Percentiles rank a stretch among this genome's conserved stretches.
Conservation (phyloP, 495 filamentous ascomycete genomes). For the Daldinia caldariorum region DNA sequence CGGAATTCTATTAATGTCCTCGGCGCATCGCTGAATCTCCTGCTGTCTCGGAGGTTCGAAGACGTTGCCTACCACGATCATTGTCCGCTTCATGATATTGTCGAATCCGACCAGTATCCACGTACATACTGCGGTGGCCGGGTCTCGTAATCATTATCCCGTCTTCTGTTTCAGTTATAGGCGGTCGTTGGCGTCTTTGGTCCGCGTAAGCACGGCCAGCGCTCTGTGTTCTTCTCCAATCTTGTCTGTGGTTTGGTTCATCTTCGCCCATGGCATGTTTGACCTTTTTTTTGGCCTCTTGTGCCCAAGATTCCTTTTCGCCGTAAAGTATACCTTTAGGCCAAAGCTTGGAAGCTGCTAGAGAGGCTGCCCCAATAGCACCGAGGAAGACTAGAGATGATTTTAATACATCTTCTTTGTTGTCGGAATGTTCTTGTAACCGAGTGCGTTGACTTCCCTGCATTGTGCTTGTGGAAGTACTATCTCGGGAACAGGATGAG, state of each 20-base stretch:
- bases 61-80: conserved; percentile 5
- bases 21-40: conserved; percentile 4
- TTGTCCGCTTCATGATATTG: background rate
- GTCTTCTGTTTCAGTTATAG: conserved; percentile 16
- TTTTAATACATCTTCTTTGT: conserved; percentile 39
- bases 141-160: conserved; percentile 14
- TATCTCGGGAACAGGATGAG: conserved; percentile 28
- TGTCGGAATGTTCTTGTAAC: conserved; percentile 11
- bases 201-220: conserved; percentile 6
- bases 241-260: conserved; percentile 4
- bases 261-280: conserved; percentile 18
- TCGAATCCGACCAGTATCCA: conserved; percentile 5
- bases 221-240: conserved; percentile 10
- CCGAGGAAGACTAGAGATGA: conserved; percentile 52
- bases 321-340: conserved; percentile 54
- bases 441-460: background rate
- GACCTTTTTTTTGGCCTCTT: conserved; percentile 31
- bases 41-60: background rate
- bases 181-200: background rate
- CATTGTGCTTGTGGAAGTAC: conserved; percentile 2
- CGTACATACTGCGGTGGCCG: conserved; percentile 8
- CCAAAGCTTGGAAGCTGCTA: conserved; percentile 54
- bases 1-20: background rate
- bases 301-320: conserved; percentile 48
- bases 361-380: conserved; percentile 49